Conservation (phyloP, 2,329 filamentous ascomycete genomes). For the Didymella keratinophila region DNA sequence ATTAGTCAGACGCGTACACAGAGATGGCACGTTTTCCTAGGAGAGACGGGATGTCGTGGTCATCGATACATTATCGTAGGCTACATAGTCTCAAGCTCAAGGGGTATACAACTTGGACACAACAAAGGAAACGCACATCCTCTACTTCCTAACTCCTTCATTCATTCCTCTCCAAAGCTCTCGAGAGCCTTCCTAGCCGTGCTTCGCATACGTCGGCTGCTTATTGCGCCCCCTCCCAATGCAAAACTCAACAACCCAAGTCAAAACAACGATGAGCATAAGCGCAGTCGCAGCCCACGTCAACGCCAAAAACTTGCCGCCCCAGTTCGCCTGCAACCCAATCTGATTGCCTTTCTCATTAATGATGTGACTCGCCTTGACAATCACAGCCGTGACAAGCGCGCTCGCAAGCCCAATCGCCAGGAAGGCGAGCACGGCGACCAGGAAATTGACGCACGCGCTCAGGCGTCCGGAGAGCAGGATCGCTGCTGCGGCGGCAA, state of each 20-base stretch:
- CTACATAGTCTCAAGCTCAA: constrained; percentile 14
- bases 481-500: constrained; percentile 56
- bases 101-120: constrained; percentile 18
- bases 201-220: constrained; percentile 29
- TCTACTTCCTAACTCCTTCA: not conserved
- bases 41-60: not conserved
- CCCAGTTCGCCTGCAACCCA: constrained; percentile 59
- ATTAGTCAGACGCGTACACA: not conserved
- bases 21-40: not conserved
- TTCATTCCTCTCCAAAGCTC: not conserved
- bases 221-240: constrained; percentile 31
- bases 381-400: constrained; percentile 70
- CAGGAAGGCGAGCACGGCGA: constrained; percentile 62
- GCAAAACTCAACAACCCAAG: constrained; percentile 44
- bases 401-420: constrained; percentile 76
- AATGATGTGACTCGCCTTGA: constrained; percentile 62
- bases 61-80: constrained; percentile 13
- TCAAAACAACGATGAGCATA: constrained; percentile 50
- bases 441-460: constrained; percentile 59
- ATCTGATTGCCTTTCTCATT: constrained; percentile 62
- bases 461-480: constrained; percentile 56
- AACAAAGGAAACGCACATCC: constrained; percentile 9
- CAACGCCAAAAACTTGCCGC: constrained; percentile 64
- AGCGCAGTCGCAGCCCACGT: constrained; percentile 65
- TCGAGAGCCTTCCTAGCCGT: constrained; percentile 22